phyloP scores from a whole-genome alignment of 2,329 filamentous ascomycete genomes.

The Amphichorda felina region DNA sequence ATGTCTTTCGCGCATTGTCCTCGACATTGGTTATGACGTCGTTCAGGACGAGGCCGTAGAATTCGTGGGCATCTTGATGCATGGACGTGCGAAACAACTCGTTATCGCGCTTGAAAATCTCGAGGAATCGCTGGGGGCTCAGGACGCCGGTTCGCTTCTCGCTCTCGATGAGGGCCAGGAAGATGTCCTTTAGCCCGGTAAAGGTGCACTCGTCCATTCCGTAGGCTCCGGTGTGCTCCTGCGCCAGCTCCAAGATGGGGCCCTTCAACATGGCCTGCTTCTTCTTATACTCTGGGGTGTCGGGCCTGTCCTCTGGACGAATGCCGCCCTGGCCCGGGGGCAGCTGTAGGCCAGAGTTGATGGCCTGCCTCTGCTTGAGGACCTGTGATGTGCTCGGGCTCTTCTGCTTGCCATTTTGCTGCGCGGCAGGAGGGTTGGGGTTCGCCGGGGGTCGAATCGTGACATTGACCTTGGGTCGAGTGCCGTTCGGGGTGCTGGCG shows the following conservation, averaged over 20 bases:
- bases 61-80: constrained; percentile 98
- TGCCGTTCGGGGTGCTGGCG: constrained; percentile 55
- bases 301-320: constrained; percentile 81
- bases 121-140: constrained; percentile 83
- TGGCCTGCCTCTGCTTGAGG: constrained; percentile 41
- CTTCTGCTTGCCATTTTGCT: constrained; percentile 30
- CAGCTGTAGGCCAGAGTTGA: constrained; percentile 40
- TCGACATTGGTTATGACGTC: constrained; percentile 93
- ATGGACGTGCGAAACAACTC: constrained; percentile 96
- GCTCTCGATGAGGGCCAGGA: constrained; percentile 77
- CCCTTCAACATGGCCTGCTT: constrained; percentile 84
- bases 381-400: constrained; percentile 42
- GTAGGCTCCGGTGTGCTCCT: constrained; percentile 69
- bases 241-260: constrained; percentile 73
- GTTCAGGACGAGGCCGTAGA: constrained; percentile 89
- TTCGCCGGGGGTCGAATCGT: constrained; percentile 45
- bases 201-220: constrained; percentile 94
- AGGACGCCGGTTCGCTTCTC: constrained; percentile 77
- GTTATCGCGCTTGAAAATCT: constrained; percentile 87
- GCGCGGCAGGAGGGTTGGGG: constrained; percentile 23
- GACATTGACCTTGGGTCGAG: constrained; percentile 42
- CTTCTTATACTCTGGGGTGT: constrained; percentile 96
- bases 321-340: constrained; percentile 36
- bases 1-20: constrained; percentile 60
- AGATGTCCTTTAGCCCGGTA: constrained; percentile 91